Evolutionary conservation across 768 basidiomycete genomes (phyloP).

Genomic region (Russula earlei): DNA sequence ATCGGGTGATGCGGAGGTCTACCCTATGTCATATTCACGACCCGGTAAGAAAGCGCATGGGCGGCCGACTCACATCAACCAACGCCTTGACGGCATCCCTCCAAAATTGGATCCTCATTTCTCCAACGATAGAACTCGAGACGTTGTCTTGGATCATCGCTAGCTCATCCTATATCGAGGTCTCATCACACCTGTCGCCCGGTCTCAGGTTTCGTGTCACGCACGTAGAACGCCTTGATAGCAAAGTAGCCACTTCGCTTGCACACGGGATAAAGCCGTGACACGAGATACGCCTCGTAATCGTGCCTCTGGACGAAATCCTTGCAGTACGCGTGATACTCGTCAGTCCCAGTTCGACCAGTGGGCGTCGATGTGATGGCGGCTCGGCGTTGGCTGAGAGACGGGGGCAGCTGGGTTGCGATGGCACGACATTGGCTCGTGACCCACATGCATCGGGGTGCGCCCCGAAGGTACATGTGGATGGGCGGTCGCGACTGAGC

Average conservation of each 20-base stretch:
- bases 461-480: conserved; percentile 3
- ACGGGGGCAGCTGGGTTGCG: background rate
- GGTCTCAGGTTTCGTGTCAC: conserved; percentile 25
- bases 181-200: background rate
- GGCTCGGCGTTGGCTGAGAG: background rate
- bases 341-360: conserved; percentile 22
- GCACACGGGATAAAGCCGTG: conserved; percentile 63
- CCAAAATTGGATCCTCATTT: conserved; percentile 85
- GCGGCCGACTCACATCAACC: conserved; percentile 40
- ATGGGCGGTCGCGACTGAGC: too few species aligned
- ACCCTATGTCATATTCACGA: conserved; percentile 37
- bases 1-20: conserved; percentile 75
- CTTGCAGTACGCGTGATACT: conserved; percentile 57
- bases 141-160: conserved; percentile 70
- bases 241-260: conserved; percentile 63
- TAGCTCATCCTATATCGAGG: conserved; percentile 52
- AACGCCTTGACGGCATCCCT: conserved; percentile 66
- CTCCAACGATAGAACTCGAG: conserved; percentile 64
- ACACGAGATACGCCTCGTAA: conserved; percentile 68
- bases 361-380: conserved; percentile 6
- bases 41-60: conserved; percentile 2
- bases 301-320: conserved; percentile 69
- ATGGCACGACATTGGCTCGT: background rate
- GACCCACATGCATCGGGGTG: background rate
- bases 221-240: conserved; percentile 74